These are phyloP conservation scores for Drechslerella dactyloides DNA, from an alignment of 2,329 filamentous ascomycete genomes.

Conservation along the genomic window DNA sequence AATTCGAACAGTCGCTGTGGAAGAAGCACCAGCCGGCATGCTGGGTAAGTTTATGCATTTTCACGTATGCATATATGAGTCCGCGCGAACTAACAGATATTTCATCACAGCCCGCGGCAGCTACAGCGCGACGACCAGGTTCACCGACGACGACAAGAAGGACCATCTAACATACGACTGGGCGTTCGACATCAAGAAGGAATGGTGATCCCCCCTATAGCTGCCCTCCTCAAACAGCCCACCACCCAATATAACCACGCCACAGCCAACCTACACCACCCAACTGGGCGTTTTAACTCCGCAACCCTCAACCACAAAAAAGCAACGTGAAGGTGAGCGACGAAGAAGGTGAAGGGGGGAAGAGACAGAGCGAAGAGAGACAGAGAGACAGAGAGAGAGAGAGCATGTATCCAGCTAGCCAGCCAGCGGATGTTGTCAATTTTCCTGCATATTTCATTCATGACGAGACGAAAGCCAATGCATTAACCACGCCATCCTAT, in stretches of 20 bases:
- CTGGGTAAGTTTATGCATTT: conserved; percentile 58
- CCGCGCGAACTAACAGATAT: neutral
- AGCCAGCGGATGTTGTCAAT: neutral
- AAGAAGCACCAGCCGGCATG: conserved; percentile 92
- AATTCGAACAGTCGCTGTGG: conserved; percentile 73
- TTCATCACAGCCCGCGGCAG: conserved; percentile 73
- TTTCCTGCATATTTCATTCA: neutral
- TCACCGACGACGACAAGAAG: conserved; percentile 93
- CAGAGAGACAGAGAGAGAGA: neutral
- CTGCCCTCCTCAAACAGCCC: no score
- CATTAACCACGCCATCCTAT: neutral
- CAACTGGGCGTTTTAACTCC: no score
- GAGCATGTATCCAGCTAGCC: neutral
- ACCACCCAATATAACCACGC: neutral
- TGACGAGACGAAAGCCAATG: conserved; percentile 3
- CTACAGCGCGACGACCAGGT: conserved; percentile 87
- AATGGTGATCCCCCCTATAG: conserved; percentile 66
- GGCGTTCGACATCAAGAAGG: conserved; percentile 95
- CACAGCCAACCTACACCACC: no score
- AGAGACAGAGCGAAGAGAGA: neutral
- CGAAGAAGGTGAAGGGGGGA: neutral
- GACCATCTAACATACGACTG: conserved; percentile 91
- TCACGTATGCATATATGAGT: neutral
- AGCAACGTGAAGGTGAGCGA: neutral
- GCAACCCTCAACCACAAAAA: neutral